These are phyloP conservation scores for Aquilaria malaccensis DNA, from an alignment of 345 rosid species.

Conservation along the genomic window DNA sequence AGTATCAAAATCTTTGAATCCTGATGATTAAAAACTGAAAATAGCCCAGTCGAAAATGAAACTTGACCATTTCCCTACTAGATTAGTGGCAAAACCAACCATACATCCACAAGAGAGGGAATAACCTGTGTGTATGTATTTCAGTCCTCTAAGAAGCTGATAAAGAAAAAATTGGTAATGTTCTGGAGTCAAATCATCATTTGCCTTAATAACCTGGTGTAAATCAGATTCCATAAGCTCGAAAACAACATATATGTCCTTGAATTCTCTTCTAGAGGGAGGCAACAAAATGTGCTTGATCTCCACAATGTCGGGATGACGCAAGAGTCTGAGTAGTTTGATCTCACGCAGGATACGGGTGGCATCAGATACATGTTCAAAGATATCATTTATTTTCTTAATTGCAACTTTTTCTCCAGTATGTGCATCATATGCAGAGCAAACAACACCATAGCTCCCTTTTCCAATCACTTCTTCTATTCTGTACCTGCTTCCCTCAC, in stretches of 20 bases:
- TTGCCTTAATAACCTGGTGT: conserved; percentile 91
- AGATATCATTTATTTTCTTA: conserved; percentile 85
- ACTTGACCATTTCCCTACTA: too few relatives aligned
- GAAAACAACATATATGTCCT: conserved; percentile 83
- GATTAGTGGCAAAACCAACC: too few relatives aligned
- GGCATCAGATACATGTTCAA: conserved; percentile 91
- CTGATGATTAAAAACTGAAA: too few relatives aligned
- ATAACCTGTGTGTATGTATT: conserved; percentile 89
- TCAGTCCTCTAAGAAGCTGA: conserved; percentile 91
- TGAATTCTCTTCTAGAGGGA: conserved; percentile 82
- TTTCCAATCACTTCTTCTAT: conserved; percentile 94
- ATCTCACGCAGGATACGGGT: conserved; percentile 91
- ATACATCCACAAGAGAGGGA: neutral
- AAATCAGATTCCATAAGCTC: conserved; percentile 92
- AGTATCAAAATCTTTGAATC: neutral
- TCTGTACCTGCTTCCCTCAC: conserved; percentile 82
- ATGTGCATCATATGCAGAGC: conserved; percentile 79
- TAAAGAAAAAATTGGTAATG: conserved; percentile 90
- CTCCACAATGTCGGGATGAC: conserved; percentile 92
- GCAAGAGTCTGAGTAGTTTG: conserved; percentile 77
- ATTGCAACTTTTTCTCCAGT: conserved; percentile 84
- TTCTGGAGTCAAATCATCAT: conserved; percentile 87
- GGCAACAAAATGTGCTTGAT: conserved; percentile 89
- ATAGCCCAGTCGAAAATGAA: neutral
- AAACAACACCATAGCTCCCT: conserved; percentile 92